These are phyloP conservation scores for Pleochaeta shiraiana DNA, from an alignment of 2,329 filamentous ascomycete species.

Conservation along the genomic window DNA sequence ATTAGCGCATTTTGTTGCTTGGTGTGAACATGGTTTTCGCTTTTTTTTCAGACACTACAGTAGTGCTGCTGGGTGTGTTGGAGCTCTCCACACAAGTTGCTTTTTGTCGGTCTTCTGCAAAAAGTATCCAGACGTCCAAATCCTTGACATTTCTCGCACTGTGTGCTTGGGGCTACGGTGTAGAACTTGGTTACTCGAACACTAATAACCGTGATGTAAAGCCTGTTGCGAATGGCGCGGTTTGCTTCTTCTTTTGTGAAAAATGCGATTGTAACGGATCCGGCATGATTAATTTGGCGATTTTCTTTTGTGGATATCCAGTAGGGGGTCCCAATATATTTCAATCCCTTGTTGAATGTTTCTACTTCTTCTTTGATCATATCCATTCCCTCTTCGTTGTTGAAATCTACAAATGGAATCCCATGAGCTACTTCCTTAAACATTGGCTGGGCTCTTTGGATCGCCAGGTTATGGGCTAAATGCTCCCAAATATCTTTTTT, in stretches of 20 bases:
- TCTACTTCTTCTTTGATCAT: conserved; percentile 3
- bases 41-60: not conserved
- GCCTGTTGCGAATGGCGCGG: conserved; percentile 3
- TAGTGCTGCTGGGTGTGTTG: not conserved
- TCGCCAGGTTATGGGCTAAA: not conserved
- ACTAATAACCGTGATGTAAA: conserved; percentile 3
- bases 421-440: not conserved
- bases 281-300: not conserved
- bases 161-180: not conserved
- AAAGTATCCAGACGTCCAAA: conserved; percentile 4
- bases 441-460: not conserved
- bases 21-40: not conserved
- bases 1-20: not conserved
- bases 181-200: conserved; percentile 2
- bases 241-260: not conserved
- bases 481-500: not conserved
- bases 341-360: conserved; percentile 5
- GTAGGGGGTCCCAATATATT: not conserved
- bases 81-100: not conserved
- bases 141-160: conserved; percentile 4
- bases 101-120: not conserved
- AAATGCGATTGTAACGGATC: conserved; percentile 2
- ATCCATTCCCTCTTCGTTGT: not conserved
- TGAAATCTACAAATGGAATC: conserved; percentile 1
- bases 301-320: conserved; percentile 3